Evolutionary conservation across 768 basidiomycete species (phyloP).

Genomic region (Pholiota conissans): DNA sequence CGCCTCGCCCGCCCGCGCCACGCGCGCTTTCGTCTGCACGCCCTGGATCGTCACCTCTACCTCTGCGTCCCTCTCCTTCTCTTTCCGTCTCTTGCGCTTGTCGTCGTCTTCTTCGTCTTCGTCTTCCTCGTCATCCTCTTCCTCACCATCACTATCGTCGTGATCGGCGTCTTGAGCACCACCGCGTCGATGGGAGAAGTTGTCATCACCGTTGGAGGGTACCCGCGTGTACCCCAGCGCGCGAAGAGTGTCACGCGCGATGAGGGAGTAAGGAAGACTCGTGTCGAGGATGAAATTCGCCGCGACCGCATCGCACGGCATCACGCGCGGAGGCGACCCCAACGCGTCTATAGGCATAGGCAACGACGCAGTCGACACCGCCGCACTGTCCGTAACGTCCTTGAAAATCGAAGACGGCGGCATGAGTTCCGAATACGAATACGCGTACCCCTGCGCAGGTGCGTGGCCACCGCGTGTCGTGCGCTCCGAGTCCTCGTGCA

Average conservation of each 20-base stretch:
- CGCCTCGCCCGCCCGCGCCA: slow-evolving; percentile 27
- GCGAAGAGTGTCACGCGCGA: slow-evolving; percentile 27
- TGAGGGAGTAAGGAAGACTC: slow-evolving; percentile 26
- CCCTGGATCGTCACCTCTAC: slow-evolving; percentile 26
- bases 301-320: slow-evolving; percentile 18
- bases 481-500: too few species aligned
- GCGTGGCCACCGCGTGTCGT: too few species aligned
- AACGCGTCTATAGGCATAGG: too few species aligned
- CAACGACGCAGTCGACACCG: neutral
- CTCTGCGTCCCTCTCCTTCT: neutral
- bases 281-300: slow-evolving; percentile 33
- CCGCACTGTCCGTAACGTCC: neutral
- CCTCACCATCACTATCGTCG: slow-evolving; percentile 11
- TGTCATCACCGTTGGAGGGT: slow-evolving; percentile 3
- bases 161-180: too few species aligned
- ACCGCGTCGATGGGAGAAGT: too few species aligned
- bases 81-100: neutral
- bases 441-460: neutral
- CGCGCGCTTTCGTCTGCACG: slow-evolving; percentile 21
- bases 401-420: neutral
- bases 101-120: neutral
- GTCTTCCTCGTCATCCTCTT: slow-evolving; percentile 6
- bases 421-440: neutral
- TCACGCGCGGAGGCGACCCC: neutral
- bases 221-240: slow-evolving; percentile 24